phyloP scores from a whole-genome alignment of 1,284 basidiomycete genomes.

The Jaminaea rosea region DNA sequence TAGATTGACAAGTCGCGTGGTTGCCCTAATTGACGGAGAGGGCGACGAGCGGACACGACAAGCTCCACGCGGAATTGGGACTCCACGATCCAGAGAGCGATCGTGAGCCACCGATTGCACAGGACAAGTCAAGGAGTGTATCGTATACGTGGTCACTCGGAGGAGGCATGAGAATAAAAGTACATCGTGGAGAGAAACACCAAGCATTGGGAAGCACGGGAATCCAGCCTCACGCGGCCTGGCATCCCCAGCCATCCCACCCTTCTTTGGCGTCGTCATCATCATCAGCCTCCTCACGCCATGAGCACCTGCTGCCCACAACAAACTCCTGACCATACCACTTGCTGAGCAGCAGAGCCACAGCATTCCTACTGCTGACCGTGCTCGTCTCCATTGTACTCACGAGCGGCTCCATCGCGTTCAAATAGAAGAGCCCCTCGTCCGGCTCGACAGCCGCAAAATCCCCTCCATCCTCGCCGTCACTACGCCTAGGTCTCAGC shows the following conservation, averaged over 20 bases:
- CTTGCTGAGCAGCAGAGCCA: slow-evolving; percentile 24
- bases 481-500: slow-evolving; percentile 56
- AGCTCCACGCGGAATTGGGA: no score
- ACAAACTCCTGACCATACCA: slow-evolving; percentile 37
- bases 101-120: no score
- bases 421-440: slow-evolving; percentile 74
- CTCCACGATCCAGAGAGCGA: no score
- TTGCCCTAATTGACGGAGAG: no score
- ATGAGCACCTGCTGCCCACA: background rate
- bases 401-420: slow-evolving; percentile 60
- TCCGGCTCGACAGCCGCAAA: slow-evolving; percentile 71
- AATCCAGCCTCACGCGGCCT: slow-evolving; percentile 3
- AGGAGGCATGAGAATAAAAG: no score
- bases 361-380: slow-evolving; percentile 66
- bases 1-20: no score
- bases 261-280: slow-evolving; percentile 9
- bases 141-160: no score
- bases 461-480: no score
- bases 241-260: slow-evolving; percentile 43
- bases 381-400: slow-evolving; percentile 84
- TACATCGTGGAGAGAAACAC: no score
- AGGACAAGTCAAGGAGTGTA: no score
- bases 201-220: no score
- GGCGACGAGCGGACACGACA: no score
- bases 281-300: slow-evolving; percentile 9